Base-by-base conservation (phyloP, 768 basidiomycete species). In the Boletus rubroflammeus region DNA sequence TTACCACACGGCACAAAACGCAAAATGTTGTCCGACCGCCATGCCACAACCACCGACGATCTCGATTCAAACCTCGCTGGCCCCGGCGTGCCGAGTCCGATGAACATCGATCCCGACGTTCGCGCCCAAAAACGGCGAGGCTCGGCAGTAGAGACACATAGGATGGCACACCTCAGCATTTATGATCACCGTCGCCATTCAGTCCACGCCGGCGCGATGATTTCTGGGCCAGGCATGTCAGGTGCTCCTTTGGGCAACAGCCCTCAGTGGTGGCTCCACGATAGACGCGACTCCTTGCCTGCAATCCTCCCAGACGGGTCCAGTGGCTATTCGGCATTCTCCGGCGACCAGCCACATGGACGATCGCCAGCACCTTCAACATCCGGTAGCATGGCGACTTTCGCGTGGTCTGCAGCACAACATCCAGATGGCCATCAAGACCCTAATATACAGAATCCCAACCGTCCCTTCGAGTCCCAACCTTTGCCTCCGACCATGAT, bases 41-140 rank as follows among this genome's bases (percentile, higher is more conserved):
- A 73, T 48, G 69, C 68, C 25, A 73, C 81, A 21, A 73, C 79
- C 29, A 77, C 77, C 45, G 84, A 85, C 60, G 88, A 88, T 60
- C 71, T 80, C 46, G 88, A 89, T 63, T 72, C 83, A 6, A 83
- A 84, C 56, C 75, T 90, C 48, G 77, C 79, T 40, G 88, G 86
- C 17, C 84, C 84, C 46, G 88, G 87, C 35, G 74, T 85, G 42
- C 81, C 83, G 19, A 84, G 81, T 55, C 75, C 72, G 53, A 83
- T 83, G 76, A 75, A 75, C 60, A 64, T 82, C 44, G 83, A 86
- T 66, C 60, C 73, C 31, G 85, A 88, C 54, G 82, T 74, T 8
- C 90, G 86, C 35, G 83, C 88, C 17, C 81, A 86, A 44, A 94
- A 94, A 70, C 83, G 92, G 60, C 82, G 92, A 45, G 87, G 90